Conservation (phyloP, 2,329 filamentous ascomycete species). For the Pestalotiopsis sp. region DNA sequence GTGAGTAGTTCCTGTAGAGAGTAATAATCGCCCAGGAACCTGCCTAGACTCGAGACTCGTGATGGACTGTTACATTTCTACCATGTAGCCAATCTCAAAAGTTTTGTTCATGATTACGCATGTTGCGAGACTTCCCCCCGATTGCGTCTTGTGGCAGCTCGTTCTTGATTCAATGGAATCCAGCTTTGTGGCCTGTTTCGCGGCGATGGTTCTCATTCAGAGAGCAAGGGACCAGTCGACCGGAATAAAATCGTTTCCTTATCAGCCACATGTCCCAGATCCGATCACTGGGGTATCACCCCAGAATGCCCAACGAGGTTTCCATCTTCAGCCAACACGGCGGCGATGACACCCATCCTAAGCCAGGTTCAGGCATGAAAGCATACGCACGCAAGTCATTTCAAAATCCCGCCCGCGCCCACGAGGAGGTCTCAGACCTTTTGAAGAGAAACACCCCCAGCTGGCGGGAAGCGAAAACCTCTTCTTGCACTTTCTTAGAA, state of each 20-base stretch:
- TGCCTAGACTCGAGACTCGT: neutral
- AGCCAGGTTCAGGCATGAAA: neutral
- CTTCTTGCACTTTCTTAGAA: neutral
- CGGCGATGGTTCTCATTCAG: neutral
- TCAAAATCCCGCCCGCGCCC: neutral
- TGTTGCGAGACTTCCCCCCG: neutral
- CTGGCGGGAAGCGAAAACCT: neutral
- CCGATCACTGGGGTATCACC: neutral
- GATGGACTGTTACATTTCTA: neutral
- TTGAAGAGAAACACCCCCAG: too few species aligned
- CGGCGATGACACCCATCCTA: neutral
- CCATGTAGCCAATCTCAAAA: neutral
- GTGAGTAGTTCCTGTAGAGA: neutral
- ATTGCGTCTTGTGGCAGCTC: neutral
- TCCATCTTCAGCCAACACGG: neutral
- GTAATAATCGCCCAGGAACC: neutral
- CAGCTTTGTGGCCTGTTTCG: neutral
- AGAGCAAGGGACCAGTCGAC: neutral
- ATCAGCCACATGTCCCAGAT: neutral
- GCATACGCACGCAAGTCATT: slow-evolving; percentile 5
- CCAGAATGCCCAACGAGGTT: neutral
- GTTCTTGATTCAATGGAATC: neutral
- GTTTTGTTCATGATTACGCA: neutral
- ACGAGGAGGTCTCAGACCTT: slow-evolving; percentile 2
- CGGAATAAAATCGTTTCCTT: neutral